Base-by-base conservation (phyloP, 495 filamentous ascomycete species). In the Haplographium delicatum region DNA sequence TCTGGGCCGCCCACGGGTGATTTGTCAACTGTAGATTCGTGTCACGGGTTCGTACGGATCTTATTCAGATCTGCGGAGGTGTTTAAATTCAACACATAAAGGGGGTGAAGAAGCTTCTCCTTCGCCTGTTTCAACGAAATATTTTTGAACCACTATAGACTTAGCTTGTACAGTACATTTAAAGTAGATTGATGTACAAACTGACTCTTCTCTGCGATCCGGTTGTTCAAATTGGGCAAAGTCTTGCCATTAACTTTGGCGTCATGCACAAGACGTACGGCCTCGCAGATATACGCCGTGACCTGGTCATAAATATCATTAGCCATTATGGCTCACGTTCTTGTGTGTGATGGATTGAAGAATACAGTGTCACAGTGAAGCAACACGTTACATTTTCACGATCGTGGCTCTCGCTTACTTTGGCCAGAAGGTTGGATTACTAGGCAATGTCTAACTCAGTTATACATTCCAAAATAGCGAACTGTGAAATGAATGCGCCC, bases 301-400 rank as follows among this genome's bases (percentile, higher is more conserved):
- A 42, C 39, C 20, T 42, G 39, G 20, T 42, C 20, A 20, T 42
- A 7, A 42, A 42, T 42, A 42, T 22, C 15, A 42, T 42, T 15
- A 24, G 39, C 22, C 20, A 42, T 42, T 42, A 20, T 25, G 24
- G 24, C 7, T 42, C 8, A 15, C 39, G 20, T 7, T 7, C 16
- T 7, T 42, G 39, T 16, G 24, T 7, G 20, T 15, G 20, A 42
- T 42, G 20, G 39, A 25, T 20, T 42, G 15, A 42, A 42, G 39
- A 42, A 15, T 22, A 42, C 6, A 15, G 16, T 38, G 8, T 16
- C 18, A 38, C 5, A 16, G 6, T 38, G 18, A 31, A 31, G 28
- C 28, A 7, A 31, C 6, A 31, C 13, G 13, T 31, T 38, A 18
- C 34, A 38, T 5, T 38, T 38, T 38, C 8, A 5, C 8, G 8